Percentiles rank a stretch among this genome's conserved stretches.
Evolutionary conservation across 768 basidiomycete species (phyloP).

Genomic region (Imleria badia): DNA sequence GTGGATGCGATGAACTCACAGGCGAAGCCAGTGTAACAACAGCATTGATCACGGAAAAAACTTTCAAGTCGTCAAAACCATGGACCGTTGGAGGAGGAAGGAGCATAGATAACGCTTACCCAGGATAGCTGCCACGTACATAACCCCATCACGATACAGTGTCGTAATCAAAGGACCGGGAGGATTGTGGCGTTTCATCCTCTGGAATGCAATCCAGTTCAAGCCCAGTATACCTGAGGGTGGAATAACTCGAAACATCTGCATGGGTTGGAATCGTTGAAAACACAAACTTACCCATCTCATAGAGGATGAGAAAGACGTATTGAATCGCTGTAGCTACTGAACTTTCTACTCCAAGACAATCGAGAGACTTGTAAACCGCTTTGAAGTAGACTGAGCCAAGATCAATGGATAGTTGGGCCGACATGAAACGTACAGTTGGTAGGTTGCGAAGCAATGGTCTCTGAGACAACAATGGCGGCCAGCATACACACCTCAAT

Average conservation of each 20-base stretch:
- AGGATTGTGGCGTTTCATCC: slow-evolving; percentile 10
- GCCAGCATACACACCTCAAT: slow-evolving; percentile 4
- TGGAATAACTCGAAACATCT: not conserved
- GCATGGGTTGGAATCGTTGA: not conserved
- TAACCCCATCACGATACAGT: slow-evolving; percentile 18
- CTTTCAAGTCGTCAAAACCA: slow-evolving; percentile 1
- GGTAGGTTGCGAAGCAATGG: not conserved
- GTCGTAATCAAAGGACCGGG: slow-evolving; percentile 10
- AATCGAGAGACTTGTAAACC: slow-evolving; percentile 11
- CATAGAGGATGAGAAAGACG: slow-evolving; percentile 14
- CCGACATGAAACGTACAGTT: slow-evolving; percentile 1
- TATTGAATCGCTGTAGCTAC: slow-evolving; percentile 10
- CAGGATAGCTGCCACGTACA: slow-evolving; percentile 19
- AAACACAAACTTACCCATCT: slow-evolving; percentile 11
- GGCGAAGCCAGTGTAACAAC: slow-evolving; percentile 6
- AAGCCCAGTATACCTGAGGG: slow-evolving; percentile 15
- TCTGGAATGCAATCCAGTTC: slow-evolving; percentile 17
- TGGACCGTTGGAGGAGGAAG: not conserved
- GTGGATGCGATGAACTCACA: not conserved
- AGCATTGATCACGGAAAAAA: slow-evolving; percentile 19
- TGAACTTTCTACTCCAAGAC: slow-evolving; percentile 2
- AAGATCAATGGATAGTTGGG: not conserved
- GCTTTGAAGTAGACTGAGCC: not conserved
- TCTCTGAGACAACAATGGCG: slow-evolving; percentile 9
- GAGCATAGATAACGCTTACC: not conserved